These are phyloP conservation scores for Saccharomycopsis crataegensis DNA, from an alignment of 1,139 yeast species.

Conservation along the genomic window DNA sequence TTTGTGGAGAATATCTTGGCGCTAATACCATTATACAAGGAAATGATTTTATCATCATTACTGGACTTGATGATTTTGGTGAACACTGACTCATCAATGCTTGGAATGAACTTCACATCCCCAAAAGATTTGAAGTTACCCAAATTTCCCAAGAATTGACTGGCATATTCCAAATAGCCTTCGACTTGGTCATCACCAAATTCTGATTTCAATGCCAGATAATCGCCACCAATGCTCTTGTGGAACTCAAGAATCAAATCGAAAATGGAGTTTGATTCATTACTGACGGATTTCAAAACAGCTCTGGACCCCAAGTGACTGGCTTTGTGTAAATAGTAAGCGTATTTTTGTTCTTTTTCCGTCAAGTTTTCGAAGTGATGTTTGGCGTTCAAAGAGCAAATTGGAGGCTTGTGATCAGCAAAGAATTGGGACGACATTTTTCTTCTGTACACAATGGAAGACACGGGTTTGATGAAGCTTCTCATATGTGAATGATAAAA, in stretches of 20 bases:
- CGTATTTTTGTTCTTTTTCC: conserved; percentile 55
- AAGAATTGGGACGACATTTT: conserved; percentile 19
- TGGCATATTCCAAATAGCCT: conserved; percentile 64
- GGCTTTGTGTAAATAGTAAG: conserved; percentile 77
- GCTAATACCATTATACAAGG: conserved; percentile 38
- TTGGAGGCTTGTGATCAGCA: conserved; percentile 46
- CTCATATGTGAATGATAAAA: conserved; percentile 4
- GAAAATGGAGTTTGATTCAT: conserved; percentile 68
- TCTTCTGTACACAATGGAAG: conserved; percentile 1
- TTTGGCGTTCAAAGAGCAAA: conserved; percentile 35
- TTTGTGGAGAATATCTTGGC: conserved; percentile 46
- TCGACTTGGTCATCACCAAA: conserved; percentile 33
- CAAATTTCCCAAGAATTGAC: conserved; percentile 71
- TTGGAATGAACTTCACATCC: conserved; percentile 77
- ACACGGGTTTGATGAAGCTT: conserved; percentile 5
- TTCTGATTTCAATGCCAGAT: conserved; percentile 31
- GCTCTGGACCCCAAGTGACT: conserved; percentile 78
- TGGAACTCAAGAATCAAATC: conserved; percentile 61
- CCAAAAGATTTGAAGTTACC: conserved; percentile 91
- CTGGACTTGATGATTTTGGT: conserved; percentile 33
- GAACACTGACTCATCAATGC: conserved; percentile 42
- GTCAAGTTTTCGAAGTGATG: conserved; percentile 43
- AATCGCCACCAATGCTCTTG: conserved; percentile 43
- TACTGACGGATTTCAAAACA: conserved; percentile 75
- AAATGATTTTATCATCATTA: conserved; percentile 30